Percentiles rank a stretch among this genome's conserved stretches.
Conservation (phyloP, 2,329 filamentous ascomycete genomes). For the Madurella mycetomatis region DNA sequence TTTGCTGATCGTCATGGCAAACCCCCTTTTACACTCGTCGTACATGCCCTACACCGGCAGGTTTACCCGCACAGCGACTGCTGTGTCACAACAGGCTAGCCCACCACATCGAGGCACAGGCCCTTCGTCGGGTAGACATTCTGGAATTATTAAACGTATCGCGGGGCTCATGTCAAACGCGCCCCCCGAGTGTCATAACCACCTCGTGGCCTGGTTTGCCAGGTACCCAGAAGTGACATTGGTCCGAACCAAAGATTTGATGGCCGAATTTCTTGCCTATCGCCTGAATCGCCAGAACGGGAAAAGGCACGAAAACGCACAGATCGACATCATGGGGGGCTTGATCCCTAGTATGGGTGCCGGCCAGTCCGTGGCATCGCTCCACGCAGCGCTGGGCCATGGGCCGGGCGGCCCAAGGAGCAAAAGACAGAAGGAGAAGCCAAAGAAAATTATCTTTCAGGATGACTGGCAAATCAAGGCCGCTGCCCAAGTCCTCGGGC, state of each 20-base stretch:
- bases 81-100: slow-evolving; percentile 12
- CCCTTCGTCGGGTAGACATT: slow-evolving; percentile 62
- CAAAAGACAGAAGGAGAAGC: slow-evolving; percentile 52
- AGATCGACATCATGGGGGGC: slow-evolving; percentile 57
- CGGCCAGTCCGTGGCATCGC: slow-evolving; percentile 61
- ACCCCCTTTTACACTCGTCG: slow-evolving; percentile 64
- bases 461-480: slow-evolving; percentile 90
- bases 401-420: slow-evolving; percentile 37
- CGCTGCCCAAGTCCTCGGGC: slow-evolving; percentile 71
- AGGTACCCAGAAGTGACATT: slow-evolving; percentile 65
- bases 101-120: slow-evolving; percentile 33
- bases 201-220: slow-evolving; percentile 74
- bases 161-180: slow-evolving; percentile 75
- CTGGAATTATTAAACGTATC: slow-evolving; percentile 79
- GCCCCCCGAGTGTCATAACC: slow-evolving; percentile 69
- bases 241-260: slow-evolving; percentile 68
- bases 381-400: slow-evolving; percentile 71
- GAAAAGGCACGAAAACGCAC: slow-evolving; percentile 56
- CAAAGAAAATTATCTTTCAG: slow-evolving; percentile 59
- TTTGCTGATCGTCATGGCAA: slow-evolving; percentile 71
- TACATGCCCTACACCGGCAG: slow-evolving; percentile 39
- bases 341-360: slow-evolving; percentile 70
- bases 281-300: slow-evolving; percentile 68
- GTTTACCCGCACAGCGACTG: slow-evolving; percentile 31
- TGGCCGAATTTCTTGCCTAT: slow-evolving; percentile 76